Evolutionary conservation across 164 flowering plant genomes (phyloP), one percentile per base, ranked within the genome.

Genomic region (Brasenia schreberi): DNA sequence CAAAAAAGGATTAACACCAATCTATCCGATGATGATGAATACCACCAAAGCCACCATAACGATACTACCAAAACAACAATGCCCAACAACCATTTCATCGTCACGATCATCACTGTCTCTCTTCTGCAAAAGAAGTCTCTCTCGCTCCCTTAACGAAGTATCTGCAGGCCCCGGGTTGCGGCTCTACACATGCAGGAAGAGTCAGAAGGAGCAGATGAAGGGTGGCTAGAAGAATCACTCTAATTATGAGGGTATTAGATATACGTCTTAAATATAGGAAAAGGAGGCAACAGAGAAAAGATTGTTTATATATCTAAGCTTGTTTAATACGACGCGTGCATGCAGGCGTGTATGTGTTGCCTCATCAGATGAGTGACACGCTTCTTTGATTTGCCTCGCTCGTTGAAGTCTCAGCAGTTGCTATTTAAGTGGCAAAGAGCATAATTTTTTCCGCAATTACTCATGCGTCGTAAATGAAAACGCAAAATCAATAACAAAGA

Each of bases 11-110:
- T n/a, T n/a, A n/a, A n/a, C n/a, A n/a, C n/a, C n/a, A n/a, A n/a
- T n/a, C n/a, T 56, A 62, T 65, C 64, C 69, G 66, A 62, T 62
- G 60, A 59, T 59, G 27, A 60, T 66, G 27, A 71, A 72, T 66
- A 56, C 71, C 70, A 44, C 72, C 65, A 74, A 33, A 33, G 39
- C 39, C 39, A 33, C 77, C 78, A 66, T 7, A 7, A 18, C 27
- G 18, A 71, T 23, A 72, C 68, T 66, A 75, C 16, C 72, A 70
- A 75, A 49, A 79, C 78, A 77, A 77, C 81, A 11, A 62, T 69
- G 43, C 74, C 75, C 27, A 62, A 14, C 19, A 71, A 23, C 75
- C 75, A 66, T 19, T 42, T 72, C 74, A 70, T 69, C 44, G 23
- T 70, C 65, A 9, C 16, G 39, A 33, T 33, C 39, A 33, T 14